Evolutionary conservation across 768 basidiomycete genomes (phyloP).

Genomic region (Cystofilobasidium bisporidii): DNA sequence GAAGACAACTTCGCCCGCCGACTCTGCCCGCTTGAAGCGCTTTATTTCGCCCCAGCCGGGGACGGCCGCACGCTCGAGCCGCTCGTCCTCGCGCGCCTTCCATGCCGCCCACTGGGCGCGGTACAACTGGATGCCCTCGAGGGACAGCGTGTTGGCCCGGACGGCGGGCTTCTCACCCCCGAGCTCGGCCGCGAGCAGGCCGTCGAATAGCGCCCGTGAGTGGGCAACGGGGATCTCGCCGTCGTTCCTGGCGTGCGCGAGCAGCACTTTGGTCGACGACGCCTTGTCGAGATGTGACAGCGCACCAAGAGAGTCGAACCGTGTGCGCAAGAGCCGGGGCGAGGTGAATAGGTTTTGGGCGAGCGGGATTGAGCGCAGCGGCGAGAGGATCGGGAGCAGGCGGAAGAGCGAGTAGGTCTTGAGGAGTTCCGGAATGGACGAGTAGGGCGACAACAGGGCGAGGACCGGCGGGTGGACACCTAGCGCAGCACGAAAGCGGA

Average conservation of each 20-base stretch:
- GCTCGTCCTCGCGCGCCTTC: not conserved
- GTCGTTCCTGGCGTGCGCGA: constrained; percentile 24
- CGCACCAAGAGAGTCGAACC: constrained; percentile 15
- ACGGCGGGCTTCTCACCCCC: not conserved
- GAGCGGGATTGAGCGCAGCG: constrained; percentile 14
- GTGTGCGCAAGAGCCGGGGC: constrained; percentile 4
- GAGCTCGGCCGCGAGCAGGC: constrained; percentile 10
- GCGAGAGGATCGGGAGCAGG: constrained; percentile 21
- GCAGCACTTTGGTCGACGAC: constrained; percentile 6
- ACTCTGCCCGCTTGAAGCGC: not conserved
- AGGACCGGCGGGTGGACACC: constrained; percentile 17
- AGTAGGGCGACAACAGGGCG: constrained; percentile 20
- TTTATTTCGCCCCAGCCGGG: constrained; percentile 19
- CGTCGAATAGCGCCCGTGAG: constrained; percentile 1
- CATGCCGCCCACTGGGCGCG: not conserved
- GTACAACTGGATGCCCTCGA: constrained; percentile 12
- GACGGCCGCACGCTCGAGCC: not conserved
- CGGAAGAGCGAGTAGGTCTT: constrained; percentile 24
- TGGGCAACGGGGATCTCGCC: constrained; percentile 21
- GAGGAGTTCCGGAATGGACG: constrained; percentile 17
- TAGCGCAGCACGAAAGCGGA: not conserved
- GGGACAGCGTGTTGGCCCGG: not conserved
- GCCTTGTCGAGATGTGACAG: not conserved
- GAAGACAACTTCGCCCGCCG: constrained; percentile 17
- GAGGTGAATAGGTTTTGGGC: constrained; percentile 15